Conservation (phyloP, 352 stramenopile genomes). For the Stramenopiles sp. region DNA sequence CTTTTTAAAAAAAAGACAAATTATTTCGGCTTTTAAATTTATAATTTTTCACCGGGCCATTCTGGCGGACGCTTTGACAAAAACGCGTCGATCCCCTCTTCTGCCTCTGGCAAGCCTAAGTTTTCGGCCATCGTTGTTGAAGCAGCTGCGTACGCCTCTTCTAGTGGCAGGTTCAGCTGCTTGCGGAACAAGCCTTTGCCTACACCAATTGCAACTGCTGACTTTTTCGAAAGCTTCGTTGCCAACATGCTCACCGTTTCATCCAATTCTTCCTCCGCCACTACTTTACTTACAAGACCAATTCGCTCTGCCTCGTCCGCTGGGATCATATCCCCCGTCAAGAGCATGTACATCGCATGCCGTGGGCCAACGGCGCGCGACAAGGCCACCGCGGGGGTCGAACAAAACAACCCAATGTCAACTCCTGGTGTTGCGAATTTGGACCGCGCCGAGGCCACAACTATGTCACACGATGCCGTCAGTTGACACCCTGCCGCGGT, state of each 20-base stretch:
- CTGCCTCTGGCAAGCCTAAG: slow-evolving; percentile 19
- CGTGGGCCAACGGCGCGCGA: slow-evolving; percentile 29
- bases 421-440: slow-evolving; percentile 38
- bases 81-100: slow-evolving; percentile 21
- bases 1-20: too few relatives aligned
- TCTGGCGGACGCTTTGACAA: slow-evolving; percentile 15
- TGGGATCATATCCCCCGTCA: slow-evolving; percentile 34
- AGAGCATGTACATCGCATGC: slow-evolving; percentile 37
- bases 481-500: slow-evolving; percentile 39
- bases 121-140: slow-evolving; percentile 22
- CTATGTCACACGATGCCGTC: slow-evolving; percentile 36
- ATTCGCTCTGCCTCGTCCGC: slow-evolving; percentile 28
- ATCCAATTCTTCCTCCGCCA: slow-evolving; percentile 19
- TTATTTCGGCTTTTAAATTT: too few relatives aligned
- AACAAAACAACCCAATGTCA: slow-evolving; percentile 39
- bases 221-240: slow-evolving; percentile 14
- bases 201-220: slow-evolving; percentile 16
- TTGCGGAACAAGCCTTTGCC: slow-evolving; percentile 20
- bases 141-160: slow-evolving; percentile 19
- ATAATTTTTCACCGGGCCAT: too few relatives aligned
- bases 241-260: slow-evolving; percentile 10
- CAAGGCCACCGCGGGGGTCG: slow-evolving; percentile 33
- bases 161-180: slow-evolving; percentile 17
- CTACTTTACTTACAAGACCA: slow-evolving; percentile 29
- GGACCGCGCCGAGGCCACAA: slow-evolving; percentile 23